Conservation (phyloP, 495 filamentous ascomycete species). For the Trichoderma orchidacearum region DNA sequence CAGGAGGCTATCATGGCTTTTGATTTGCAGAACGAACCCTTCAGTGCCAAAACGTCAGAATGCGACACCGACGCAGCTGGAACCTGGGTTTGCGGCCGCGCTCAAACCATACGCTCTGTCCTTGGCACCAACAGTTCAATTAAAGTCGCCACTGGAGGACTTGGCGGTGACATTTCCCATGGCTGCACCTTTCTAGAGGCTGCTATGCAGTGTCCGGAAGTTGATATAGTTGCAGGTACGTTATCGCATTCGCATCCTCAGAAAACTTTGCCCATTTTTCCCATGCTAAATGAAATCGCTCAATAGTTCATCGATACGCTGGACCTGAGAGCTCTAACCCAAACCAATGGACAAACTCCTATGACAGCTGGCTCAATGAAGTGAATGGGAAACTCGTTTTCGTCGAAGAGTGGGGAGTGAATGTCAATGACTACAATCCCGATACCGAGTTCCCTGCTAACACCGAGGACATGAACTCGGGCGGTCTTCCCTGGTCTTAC, state of each 20-base stretch:
- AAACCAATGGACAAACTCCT: slow-evolving; percentile 7
- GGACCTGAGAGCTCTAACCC: slow-evolving; percentile 7
- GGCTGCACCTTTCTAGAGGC: slow-evolving; percentile 10
- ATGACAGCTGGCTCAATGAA: slow-evolving; percentile 5
- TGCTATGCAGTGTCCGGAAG: slow-evolving; percentile 9
- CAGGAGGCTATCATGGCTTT: slow-evolving; percentile 24
- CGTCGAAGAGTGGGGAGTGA: slow-evolving; percentile 16
- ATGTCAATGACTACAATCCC: slow-evolving; percentile 3
- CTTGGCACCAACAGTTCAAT: slow-evolving; percentile 10
- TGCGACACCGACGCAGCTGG: slow-evolving; percentile 12
- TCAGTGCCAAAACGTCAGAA: slow-evolving; percentile 10
- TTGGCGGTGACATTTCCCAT: slow-evolving; percentile 14
- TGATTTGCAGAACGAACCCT: slow-evolving; percentile 26
- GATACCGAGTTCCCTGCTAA: slow-evolving; percentile 12
- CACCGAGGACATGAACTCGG: slow-evolving; percentile 11
- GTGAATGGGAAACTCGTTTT: slow-evolving; percentile 14
- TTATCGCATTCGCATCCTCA: no score
- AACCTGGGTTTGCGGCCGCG: slow-evolving; percentile 20
- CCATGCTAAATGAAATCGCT: background rate
- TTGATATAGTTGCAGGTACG: slow-evolving; percentile 12
- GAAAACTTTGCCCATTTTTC: no score
- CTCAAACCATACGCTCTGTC: slow-evolving; percentile 9
- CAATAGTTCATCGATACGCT: slow-evolving; percentile 11
- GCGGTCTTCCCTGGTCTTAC: slow-evolving; percentile 11
- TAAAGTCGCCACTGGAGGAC: slow-evolving; percentile 14